Conservation (phyloP, 495 filamentous ascomycete genomes). For the Lepraria neglecta region DNA sequence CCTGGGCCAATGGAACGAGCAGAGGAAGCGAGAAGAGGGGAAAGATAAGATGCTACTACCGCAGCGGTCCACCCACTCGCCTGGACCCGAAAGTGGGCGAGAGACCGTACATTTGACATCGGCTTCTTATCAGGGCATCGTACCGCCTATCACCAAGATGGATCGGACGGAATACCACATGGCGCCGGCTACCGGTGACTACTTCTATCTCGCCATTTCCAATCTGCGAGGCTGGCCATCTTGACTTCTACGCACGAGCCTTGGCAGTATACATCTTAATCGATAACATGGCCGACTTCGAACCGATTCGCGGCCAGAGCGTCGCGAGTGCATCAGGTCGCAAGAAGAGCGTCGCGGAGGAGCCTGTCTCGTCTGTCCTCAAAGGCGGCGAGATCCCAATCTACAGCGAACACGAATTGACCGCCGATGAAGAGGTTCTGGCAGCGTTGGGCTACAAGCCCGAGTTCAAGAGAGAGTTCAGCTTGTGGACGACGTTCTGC, state of each 20-base stretch:
- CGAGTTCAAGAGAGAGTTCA: slow-evolving; percentile 77
- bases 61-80: not conserved
- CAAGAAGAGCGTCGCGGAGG: slow-evolving; percentile 38
- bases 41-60: slow-evolving; percentile 16
- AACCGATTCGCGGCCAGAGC: slow-evolving; percentile 6
- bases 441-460: slow-evolving; percentile 69
- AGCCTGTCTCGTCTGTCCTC: slow-evolving; percentile 64
- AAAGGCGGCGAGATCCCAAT: slow-evolving; percentile 56
- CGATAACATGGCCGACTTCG: not conserved
- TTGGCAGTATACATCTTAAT: not conserved
- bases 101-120: not conserved
- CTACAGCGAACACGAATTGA: slow-evolving; percentile 41
- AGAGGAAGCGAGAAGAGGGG: slow-evolving; percentile 12
- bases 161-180: slow-evolving; percentile 7
- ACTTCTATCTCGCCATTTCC: slow-evolving; percentile 12
- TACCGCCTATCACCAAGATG: slow-evolving; percentile 3
- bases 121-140: slow-evolving; percentile 4
- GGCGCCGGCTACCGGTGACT: not conserved
- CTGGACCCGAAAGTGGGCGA: not conserved
- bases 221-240: not conserved
- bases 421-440: slow-evolving; percentile 62
- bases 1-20: slow-evolving; percentile 2
- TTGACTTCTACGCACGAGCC: not conserved
- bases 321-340: slow-evolving; percentile 9
- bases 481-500: slow-evolving; percentile 76